phyloP scores from a whole-genome alignment of 495 filamentous ascomycete species.

The Aspergillus nidulans region DNA sequence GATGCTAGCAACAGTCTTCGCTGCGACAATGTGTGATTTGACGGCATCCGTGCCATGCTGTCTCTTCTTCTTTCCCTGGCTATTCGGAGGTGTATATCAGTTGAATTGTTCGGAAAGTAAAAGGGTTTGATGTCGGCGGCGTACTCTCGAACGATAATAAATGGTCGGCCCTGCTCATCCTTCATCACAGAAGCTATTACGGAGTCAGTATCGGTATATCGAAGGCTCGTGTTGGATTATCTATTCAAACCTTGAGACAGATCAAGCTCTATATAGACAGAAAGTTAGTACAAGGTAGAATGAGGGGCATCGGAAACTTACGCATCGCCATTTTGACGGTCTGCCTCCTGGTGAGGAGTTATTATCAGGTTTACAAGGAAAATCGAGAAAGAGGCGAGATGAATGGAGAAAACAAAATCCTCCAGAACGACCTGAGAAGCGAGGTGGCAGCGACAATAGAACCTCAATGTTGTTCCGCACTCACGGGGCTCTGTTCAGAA shows the following conservation, averaged over 20 bases:
- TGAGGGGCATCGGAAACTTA: constrained; percentile 46
- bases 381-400: background rate
- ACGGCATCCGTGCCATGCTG: constrained; percentile 94
- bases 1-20: constrained; percentile 91
- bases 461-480: constrained; percentile 15
- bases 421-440: constrained; percentile 12
- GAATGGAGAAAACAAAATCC: background rate
- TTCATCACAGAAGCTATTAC: constrained; percentile 65
- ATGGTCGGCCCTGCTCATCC: constrained; percentile 95
- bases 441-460: constrained; percentile 5
- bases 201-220: constrained; percentile 23
- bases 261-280: constrained; percentile 56
- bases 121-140: constrained; percentile 33
- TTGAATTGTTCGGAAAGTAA: constrained; percentile 8
- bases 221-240: background rate
- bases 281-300: constrained; percentile 28
- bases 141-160: constrained; percentile 98
- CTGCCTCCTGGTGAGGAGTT: constrained; percentile 31
- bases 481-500: constrained; percentile 24
- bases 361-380: constrained; percentile 8
- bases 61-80: constrained; percentile 97
- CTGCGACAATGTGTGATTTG: constrained; percentile 95
- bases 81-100: constrained; percentile 32
- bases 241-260: constrained; percentile 61
- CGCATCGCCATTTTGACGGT: constrained; percentile 61